These are phyloP conservation scores for Pleurotus tuber-regium DNA, from an alignment of 768 basidiomycete genomes.

Conservation along the genomic window DNA sequence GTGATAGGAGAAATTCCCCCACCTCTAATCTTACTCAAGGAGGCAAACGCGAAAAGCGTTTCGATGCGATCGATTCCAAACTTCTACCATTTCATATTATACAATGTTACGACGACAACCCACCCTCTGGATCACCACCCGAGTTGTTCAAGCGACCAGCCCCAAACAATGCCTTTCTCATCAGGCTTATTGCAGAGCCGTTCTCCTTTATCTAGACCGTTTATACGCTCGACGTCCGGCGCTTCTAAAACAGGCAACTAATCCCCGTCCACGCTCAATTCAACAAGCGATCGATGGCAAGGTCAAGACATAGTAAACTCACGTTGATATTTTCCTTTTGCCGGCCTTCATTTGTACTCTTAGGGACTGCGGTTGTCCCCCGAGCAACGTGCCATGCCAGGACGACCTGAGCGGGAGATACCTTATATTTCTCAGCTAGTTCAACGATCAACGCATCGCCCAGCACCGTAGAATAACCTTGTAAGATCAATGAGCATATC, in stretches of 20 bases:
- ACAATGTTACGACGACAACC: too few species aligned
- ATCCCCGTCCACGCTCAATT: background rate
- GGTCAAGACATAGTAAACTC: conserved; percentile 9
- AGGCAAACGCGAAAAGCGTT: too few species aligned
- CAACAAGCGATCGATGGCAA: background rate
- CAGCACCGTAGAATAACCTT: conserved; percentile 43
- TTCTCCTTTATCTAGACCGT: conserved; percentile 39
- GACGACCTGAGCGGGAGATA: conserved; percentile 43
- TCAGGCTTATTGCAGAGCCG: conserved; percentile 38
- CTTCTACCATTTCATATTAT: too few species aligned
- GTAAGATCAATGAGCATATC: background rate
- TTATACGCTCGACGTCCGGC: conserved; percentile 45
- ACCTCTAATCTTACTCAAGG: too few species aligned
- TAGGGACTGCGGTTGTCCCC: conserved; percentile 43
- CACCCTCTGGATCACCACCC: too few species aligned
- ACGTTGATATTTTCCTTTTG: conserved; percentile 52
- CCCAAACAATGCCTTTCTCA: conserved; percentile 30
- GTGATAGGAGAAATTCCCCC: too few species aligned
- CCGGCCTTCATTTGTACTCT: conserved; percentile 42
- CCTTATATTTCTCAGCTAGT: conserved; percentile 47
- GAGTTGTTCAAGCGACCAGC: conserved; percentile 35
- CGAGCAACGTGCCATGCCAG: conserved; percentile 52
- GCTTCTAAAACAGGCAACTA: conserved; percentile 33
- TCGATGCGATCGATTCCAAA: too few species aligned
- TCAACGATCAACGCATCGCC: conserved; percentile 41